A percentile compares a stretch with the other conserved stretches of the same genome.
Conservation (phyloP, 2,329 filamentous ascomycete genomes). For the Botrytis sinoallii region DNA sequence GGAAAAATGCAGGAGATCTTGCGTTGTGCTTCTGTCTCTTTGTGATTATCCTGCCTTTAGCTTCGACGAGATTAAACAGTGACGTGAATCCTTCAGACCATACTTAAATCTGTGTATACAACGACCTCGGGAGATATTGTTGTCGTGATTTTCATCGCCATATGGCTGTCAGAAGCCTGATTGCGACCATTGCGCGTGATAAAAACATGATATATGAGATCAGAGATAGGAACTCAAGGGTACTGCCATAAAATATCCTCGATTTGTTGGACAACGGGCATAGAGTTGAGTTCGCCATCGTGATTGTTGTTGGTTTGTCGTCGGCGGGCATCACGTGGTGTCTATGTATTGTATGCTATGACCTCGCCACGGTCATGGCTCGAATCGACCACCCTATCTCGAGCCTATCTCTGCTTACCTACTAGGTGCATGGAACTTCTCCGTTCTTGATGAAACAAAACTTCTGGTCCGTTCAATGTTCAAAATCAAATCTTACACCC, state of each 20-base stretch:
- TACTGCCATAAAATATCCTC: neutral
- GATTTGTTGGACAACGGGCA: neutral
- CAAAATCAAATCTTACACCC: neutral
- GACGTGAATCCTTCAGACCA: neutral
- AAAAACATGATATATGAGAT: neutral
- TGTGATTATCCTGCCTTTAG: neutral
- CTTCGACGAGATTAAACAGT: neutral
- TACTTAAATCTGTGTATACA: neutral
- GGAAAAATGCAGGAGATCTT: neutral
- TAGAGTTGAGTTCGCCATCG: neutral
- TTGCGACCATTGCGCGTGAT: neutral
- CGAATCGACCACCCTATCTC: neutral
- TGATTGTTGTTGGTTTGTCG: neutral
- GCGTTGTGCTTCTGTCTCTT: neutral
- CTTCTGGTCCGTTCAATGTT: neutral
- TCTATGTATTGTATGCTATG: neutral
- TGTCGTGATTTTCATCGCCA: neutral
- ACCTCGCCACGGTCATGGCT: neutral
- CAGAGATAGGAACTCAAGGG: neutral
- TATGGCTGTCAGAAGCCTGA: neutral
- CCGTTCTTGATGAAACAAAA: neutral
- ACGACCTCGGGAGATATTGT: neutral
- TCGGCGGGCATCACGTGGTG: neutral
- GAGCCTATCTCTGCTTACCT: neutral
- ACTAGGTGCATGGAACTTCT: neutral